Percentiles rank a stretch among this genome's conserved stretches.
These are phyloP conservation scores for Suillus bovinus DNA, from an alignment of 768 basidiomycete genomes.

Conservation along the genomic window DNA sequence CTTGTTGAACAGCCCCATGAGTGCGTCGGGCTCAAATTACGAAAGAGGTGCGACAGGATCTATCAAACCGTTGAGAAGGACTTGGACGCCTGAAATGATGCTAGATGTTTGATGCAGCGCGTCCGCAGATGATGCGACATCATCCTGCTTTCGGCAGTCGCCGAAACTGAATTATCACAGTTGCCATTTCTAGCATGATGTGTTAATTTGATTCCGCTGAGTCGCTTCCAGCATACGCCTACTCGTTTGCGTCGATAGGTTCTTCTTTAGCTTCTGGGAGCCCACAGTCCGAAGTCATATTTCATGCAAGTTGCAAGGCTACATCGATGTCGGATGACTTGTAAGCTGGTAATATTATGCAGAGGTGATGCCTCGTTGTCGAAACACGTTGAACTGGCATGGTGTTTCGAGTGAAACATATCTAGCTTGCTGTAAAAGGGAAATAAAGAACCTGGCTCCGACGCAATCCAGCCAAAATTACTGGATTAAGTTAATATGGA, in stretches of 20 bases:
- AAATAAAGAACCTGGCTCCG: conserved; percentile 15
- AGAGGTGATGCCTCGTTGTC: neutral
- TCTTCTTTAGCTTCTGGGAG: neutral
- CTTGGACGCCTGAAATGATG: neutral
- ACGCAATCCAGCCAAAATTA: conserved; percentile 22
- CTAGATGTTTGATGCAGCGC: neutral
- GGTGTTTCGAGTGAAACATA: neutral
- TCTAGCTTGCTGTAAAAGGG: conserved; percentile 21
- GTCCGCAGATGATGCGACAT: too few relatives aligned
- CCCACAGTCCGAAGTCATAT: neutral
- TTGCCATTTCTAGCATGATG: conserved; percentile 1
- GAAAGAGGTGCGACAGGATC: neutral
- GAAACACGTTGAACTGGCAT: neutral
- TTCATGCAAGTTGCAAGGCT: neutral
- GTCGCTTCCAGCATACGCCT: neutral
- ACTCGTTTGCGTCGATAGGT: neutral
- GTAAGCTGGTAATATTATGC: neutral
- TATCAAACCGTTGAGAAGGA: neutral
- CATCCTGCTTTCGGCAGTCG: neutral
- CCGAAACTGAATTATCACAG: conserved; percentile 5
- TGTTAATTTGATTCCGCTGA: neutral
- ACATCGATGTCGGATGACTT: neutral
- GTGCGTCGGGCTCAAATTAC: neutral
- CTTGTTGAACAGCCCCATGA: neutral
- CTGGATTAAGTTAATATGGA: conserved; percentile 18